Conservation (phyloP, 2,329 filamentous ascomycete species). For the Pseudogymnoascus sp. region DNA sequence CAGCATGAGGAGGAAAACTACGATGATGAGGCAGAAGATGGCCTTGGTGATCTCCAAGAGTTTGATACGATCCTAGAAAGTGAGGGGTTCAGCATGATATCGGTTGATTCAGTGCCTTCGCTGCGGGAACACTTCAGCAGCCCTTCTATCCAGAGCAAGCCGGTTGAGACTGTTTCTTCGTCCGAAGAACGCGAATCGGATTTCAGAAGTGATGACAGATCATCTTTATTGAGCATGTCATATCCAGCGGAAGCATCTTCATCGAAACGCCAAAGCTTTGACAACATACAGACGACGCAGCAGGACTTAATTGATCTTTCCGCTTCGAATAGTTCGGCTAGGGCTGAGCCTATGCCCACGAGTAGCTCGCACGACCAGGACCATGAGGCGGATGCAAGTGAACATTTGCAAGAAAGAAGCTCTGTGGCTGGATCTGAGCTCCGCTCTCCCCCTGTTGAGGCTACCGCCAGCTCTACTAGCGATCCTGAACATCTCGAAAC, state of each 20-base stretch:
- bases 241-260: background rate
- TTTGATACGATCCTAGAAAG: conserved; percentile 49
- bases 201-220: background rate
- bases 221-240: background rate
- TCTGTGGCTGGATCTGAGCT: background rate
- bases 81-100: conserved; percentile 51
- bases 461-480: background rate
- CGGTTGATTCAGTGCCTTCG: conserved; percentile 44
- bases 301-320: background rate
- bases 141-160: conserved; percentile 21
- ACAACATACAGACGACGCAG: background rate
- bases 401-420: background rate
- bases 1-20: conserved; percentile 12
- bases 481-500: background rate
- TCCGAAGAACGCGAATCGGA: background rate
- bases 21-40: conserved; percentile 29
- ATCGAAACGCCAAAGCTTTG: background rate
- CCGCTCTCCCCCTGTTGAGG: background rate
- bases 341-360: background rate
- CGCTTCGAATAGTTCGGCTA: background rate
- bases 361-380: background rate
- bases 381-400: background rate
- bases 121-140: conserved; percentile 35
- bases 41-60: conserved; percentile 31
- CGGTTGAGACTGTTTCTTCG: conserved; percentile 6